phyloP scores from a whole-genome alignment of 2,329 filamentous ascomycete genomes.

The Fusarium sp. region DNA sequence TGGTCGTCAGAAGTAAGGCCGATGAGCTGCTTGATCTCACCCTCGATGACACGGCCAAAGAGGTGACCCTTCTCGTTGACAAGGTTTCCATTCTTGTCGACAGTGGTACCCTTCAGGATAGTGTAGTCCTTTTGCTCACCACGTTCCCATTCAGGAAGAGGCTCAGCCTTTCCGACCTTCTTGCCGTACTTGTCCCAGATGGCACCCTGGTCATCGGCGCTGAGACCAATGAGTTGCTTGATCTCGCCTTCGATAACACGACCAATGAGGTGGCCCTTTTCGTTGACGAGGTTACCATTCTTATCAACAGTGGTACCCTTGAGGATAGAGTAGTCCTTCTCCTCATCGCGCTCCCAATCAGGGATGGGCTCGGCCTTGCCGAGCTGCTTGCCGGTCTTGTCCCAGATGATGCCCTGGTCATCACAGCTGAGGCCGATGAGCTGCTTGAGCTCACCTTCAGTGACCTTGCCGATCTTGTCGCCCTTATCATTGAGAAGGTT shows the following conservation, averaged over 20 bases:
- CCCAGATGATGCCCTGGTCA: conserved; percentile 72
- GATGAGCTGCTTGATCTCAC: conserved; percentile 70
- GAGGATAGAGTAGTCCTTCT: conserved; percentile 33
- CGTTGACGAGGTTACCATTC: conserved; percentile 64
- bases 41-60: conserved; percentile 71
- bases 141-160: conserved; percentile 64
- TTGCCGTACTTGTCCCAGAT: conserved; percentile 71
- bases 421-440: conserved; percentile 73
- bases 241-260: conserved; percentile 69
- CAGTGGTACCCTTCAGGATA: conserved; percentile 57
- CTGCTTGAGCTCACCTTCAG: conserved; percentile 69
- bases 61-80: conserved; percentile 62
- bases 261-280: conserved; percentile 64
- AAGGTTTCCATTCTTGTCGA: conserved; percentile 68
- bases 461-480: conserved; percentile 66
- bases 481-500: conserved; percentile 65
- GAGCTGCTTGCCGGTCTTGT: conserved; percentile 68
- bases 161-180: conserved; percentile 71
- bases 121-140: conserved; percentile 46
- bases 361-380: conserved; percentile 72
- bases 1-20: conserved; percentile 73
- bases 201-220: conserved; percentile 72
- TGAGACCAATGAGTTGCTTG: conserved; percentile 69
- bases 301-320: conserved; percentile 67
- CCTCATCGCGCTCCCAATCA: conserved; percentile 59